Evolutionary conservation across 495 filamentous ascomycete genomes (phyloP).

Genomic region (Aspergillus taichungensis): DNA sequence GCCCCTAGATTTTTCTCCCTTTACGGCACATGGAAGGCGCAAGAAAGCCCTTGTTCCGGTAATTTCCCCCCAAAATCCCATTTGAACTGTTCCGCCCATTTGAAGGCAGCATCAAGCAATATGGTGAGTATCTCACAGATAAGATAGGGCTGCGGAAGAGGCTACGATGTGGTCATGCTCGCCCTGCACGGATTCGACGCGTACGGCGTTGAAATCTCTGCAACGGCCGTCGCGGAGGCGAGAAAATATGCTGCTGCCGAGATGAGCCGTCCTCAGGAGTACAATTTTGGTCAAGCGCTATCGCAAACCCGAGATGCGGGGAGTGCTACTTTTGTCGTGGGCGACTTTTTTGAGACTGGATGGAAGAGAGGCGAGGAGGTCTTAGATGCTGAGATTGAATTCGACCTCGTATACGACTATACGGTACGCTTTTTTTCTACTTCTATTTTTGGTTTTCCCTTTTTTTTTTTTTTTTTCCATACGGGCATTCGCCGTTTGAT

Average conservation of each 20-base stretch:
- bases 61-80: not conserved
- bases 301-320: not conserved
- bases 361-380: slow-evolving; percentile 30
- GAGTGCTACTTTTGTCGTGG: slow-evolving; percentile 37
- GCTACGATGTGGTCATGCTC: slow-evolving; percentile 29
- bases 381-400: slow-evolving; percentile 28
- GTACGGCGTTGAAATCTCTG: slow-evolving; percentile 24
- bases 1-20: slow-evolving; percentile 12
- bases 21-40: slow-evolving; percentile 10
- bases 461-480: too few species aligned
- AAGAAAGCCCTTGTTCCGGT: slow-evolving; percentile 31
- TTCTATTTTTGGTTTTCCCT: not conserved
- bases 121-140: too few species aligned
- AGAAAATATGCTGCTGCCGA: slow-evolving; percentile 10
- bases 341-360: slow-evolving; percentile 55
- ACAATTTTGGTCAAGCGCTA: slow-evolving; percentile 2
- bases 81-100: not conserved
- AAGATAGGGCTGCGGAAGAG: slow-evolving; percentile 23
- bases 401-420: slow-evolving; percentile 69
- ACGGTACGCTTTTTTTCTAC: slow-evolving; percentile 43
- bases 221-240: slow-evolving; percentile 16
- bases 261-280: slow-evolving; percentile 2
- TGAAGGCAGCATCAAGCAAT: too few species aligned
- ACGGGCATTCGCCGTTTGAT: too few species aligned
- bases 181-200: slow-evolving; percentile 26